Evolutionary conservation across 345 rosid genomes (phyloP).

Genomic region (Microthlaspi erraticum): DNA sequence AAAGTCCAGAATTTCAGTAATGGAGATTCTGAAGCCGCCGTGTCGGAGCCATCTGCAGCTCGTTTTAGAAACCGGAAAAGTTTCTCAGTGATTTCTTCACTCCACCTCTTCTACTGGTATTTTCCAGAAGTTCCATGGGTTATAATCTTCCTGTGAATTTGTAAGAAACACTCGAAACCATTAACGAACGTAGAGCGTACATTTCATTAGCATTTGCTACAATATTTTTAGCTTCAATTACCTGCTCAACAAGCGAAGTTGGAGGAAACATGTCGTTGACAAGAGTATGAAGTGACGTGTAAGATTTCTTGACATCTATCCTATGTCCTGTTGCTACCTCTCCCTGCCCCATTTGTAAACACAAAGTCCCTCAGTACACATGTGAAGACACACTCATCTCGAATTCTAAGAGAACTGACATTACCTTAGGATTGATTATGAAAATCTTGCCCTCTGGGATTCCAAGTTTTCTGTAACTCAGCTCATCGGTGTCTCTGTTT

Average conservation of each 20-base stretch:
- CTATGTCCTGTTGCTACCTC: slow-evolving; percentile 91
- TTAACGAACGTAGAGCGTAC: not conserved
- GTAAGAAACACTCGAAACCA: slow-evolving; percentile 25
- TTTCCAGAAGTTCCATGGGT: slow-evolving; percentile 89
- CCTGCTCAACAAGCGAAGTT: slow-evolving; percentile 81
- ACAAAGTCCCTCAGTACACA: slow-evolving; percentile 21
- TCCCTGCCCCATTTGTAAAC: slow-evolving; percentile 54
- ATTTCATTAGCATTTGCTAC: not conserved
- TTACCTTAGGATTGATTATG: slow-evolving; percentile 91
- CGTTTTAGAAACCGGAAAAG: not conserved
- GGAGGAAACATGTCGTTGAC: slow-evolving; percentile 96
- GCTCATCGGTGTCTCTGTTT: slow-evolving; percentile 89
- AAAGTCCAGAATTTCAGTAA: slow-evolving; percentile 6
- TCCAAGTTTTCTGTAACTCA: slow-evolving; percentile 88
- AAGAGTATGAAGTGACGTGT: slow-evolving; percentile 86
- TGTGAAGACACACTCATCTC: slow-evolving; percentile 9
- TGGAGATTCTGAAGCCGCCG: slow-evolving; percentile 18
- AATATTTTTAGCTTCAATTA: slow-evolving; percentile 30
- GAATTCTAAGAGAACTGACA: slow-evolving; percentile 9
- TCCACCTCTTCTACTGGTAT: slow-evolving; percentile 66
- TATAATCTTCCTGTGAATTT: slow-evolving; percentile 75
- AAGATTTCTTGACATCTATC: slow-evolving; percentile 70
- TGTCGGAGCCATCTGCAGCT: slow-evolving; percentile 21
- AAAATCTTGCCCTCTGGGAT: slow-evolving; percentile 93
- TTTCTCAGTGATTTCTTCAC: slow-evolving; percentile 24